Conservation (phyloP, 306 rosid species). For the Citrullus mucosospermus region DNA sequence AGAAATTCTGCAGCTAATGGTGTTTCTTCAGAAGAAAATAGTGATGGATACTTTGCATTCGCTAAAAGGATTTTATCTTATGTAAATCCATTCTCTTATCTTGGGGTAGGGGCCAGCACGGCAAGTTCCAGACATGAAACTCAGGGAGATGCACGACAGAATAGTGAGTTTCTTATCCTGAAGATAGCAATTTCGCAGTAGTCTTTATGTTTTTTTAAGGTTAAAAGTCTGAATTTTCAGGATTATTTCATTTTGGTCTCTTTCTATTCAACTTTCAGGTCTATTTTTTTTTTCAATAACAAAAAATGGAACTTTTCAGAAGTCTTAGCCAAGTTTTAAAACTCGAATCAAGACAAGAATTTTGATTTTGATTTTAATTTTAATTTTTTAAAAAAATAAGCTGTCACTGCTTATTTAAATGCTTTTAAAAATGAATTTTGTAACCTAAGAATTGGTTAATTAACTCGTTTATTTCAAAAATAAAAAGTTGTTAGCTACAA, state of each 20-base stretch:
- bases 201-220: background rate
- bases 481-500: too few species aligned
- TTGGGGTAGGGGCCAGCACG: slow-evolving; percentile 29
- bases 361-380: too few species aligned
- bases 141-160: slow-evolving; percentile 17
- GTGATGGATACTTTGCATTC: slow-evolving; percentile 26
- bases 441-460: background rate
- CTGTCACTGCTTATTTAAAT: background rate
- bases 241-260: background rate
- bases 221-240: background rate
- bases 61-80: slow-evolving; percentile 30
- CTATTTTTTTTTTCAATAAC: background rate
- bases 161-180: slow-evolving; percentile 26
- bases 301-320: too few species aligned
- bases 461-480: background rate
- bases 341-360: too few species aligned
- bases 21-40: slow-evolving; percentile 20
- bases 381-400: too few species aligned
- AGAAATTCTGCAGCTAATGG: slow-evolving; percentile 8
- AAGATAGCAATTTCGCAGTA: background rate
- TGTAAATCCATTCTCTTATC: slow-evolving; percentile 43
- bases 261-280: background rate
- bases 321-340: background rate
- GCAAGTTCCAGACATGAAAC: slow-evolving; percentile 23
- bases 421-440: background rate